Base-by-base conservation (phyloP, 192 early-diverging fungal genomes). In the Podochytrium sp. region DNA sequence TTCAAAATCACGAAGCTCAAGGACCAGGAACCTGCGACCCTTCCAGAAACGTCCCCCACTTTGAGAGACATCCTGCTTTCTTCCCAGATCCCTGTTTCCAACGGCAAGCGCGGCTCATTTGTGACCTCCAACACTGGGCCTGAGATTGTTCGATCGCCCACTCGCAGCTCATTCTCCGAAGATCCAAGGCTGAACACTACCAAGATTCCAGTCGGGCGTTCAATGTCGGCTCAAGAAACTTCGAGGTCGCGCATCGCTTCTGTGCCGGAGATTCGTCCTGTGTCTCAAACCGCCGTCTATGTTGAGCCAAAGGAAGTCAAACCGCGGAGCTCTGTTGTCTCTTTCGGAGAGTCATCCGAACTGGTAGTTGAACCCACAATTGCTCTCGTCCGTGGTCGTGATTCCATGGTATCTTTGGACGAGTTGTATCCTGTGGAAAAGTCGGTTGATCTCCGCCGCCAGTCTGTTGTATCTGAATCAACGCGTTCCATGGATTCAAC, bases 381-480 rank as follows among this genome's bases (percentile, higher is more conserved):
- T 12, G 38, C 63, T 6, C 41, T 65, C 40, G 41, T n/a, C n/a
- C n/a, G 6, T 65, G 6, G 27, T 12, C 12, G 12, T 5, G 39
- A 41, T 14, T 43, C 41, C 16, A n/a, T 65, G 12, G 41, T 65
- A n/a, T 47, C 41, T 23, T 23, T 47, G 38, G 63, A 62, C 60
- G 60, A 65, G 38, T 12, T 47, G 27, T 65, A 27, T 29, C 63
- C 63, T 20, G 41, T 65, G 4, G 30, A 62, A 10, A 32, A 10
- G 25, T 5, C 7, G 5, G 23, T 66, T 4, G 25, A 38, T 66
- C n/a, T n/a, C n/a, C 25, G 51, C 14, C 47, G 66, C n/a, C 20
- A 16, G 43, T 69, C 66, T 53, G 27, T 12, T 53, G 47, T 35
- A n/a, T 69, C 66, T 20, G 35, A 47, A 43, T 71, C 69, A 3